A percentile compares a stretch with the other conserved stretches of the same genome.
These are phyloP conservation scores for Podosphaera xanthii DNA, from an alignment of 2,329 filamentous ascomycete genomes.

Conservation along the genomic window DNA sequence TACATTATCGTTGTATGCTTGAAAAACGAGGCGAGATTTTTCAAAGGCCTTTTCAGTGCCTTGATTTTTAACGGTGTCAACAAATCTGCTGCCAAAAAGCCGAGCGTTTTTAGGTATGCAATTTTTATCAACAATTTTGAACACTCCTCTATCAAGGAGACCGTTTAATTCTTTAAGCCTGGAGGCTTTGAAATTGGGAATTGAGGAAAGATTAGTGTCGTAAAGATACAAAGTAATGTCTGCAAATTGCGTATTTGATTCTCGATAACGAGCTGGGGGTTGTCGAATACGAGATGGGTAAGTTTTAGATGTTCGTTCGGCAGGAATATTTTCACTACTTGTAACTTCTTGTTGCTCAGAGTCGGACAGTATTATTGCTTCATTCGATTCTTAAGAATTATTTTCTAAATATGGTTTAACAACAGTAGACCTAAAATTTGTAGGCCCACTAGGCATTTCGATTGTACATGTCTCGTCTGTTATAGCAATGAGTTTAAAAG, in stretches of 20 bases:
- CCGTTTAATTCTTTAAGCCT: not conserved
- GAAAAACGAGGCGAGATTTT: conserved; percentile 1
- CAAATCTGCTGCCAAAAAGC: conserved; percentile 4
- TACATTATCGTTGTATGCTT: conserved; percentile 3
- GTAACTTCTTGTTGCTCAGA: too few relatives aligned
- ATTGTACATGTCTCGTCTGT: not conserved
- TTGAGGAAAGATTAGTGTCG: too few relatives aligned
- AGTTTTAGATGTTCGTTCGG: too few relatives aligned
- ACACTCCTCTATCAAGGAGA: not conserved
- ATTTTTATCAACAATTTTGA: not conserved
- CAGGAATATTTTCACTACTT: too few relatives aligned
- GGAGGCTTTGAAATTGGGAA: not conserved
- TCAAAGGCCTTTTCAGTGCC: conserved; percentile 2
- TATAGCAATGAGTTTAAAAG: not conserved
- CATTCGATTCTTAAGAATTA: too few relatives aligned
- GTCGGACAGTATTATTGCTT: too few relatives aligned
- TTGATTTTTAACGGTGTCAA: conserved; percentile 5
- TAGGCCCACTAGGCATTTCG: not conserved
- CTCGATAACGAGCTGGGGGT: too few relatives aligned
- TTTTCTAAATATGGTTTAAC: too few relatives aligned
- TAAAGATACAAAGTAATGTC: too few relatives aligned
- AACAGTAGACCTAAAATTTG: not conserved
- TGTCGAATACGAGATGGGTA: too few relatives aligned
- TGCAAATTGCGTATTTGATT: too few relatives aligned
- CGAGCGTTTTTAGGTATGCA: not conserved